phyloP scores from a whole-genome alignment of 116 monocot species.

The Posidonia oceanica region DNA sequence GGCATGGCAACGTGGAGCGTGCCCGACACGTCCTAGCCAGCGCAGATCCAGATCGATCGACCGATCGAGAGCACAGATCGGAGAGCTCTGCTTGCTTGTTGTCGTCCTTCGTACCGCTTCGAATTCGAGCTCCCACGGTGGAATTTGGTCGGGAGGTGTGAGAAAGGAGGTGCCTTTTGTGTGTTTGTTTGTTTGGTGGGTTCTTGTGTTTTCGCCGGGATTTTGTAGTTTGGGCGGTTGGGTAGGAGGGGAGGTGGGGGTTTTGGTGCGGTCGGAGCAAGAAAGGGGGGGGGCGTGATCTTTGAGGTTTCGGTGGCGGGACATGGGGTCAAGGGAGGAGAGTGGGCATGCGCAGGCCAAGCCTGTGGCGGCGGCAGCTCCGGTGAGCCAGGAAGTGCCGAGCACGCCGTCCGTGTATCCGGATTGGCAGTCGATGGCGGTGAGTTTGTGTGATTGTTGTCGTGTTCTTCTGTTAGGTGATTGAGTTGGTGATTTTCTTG shows the following conservation, averaged over 20 bases:
- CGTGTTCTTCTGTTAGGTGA: not conserved
- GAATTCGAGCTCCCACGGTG: not conserved
- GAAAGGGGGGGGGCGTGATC: not conserved
- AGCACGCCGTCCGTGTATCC: constrained; percentile 11
- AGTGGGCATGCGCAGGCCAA: not conserved
- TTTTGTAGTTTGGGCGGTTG: too few relatives aligned
- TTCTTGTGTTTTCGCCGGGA: not conserved
- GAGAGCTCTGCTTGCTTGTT: not conserved
- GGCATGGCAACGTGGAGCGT: constrained; percentile 7
- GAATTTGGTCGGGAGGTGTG: not conserved
- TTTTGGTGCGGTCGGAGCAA: not conserved
- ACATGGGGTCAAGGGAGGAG: constrained; percentile 11
- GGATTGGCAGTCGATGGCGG: constrained; percentile 15
- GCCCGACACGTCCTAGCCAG: constrained; percentile 4
- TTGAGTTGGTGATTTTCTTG: too few relatives aligned
- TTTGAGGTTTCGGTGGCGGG: not conserved
- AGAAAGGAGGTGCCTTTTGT: not conserved
- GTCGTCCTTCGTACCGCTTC: not conserved
- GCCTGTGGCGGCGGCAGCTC: not conserved
- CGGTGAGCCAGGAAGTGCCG: constrained; percentile 2
- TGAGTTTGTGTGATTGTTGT: not conserved
- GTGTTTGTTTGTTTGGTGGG: not conserved
- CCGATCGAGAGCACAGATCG: not conserved
- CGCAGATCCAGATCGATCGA: constrained; percentile 6
- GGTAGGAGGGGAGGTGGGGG: too few relatives aligned